Percentiles rank a stretch among this genome's conserved stretches.
These are phyloP conservation scores for Stephanodiscus minutulus DNA, from an alignment of 108 stramenopile genomes.

Conservation along the genomic window DNA sequence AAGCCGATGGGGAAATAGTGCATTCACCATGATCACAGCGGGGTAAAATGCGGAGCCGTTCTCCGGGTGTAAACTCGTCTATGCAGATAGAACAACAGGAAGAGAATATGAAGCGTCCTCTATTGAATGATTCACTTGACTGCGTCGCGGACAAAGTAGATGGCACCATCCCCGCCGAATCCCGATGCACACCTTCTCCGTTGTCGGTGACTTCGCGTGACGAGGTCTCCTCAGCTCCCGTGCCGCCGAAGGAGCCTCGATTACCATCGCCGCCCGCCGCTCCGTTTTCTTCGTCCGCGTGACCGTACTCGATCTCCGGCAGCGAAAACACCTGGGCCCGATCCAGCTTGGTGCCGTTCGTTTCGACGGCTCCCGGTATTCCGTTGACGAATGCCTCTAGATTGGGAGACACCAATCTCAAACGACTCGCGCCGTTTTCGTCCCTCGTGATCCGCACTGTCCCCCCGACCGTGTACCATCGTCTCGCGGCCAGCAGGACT, in stretches of 20 bases:
- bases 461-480: slow-evolving; percentile 41
- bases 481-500: slow-evolving; percentile 18
- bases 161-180: slow-evolving; percentile 1
- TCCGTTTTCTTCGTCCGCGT: slow-evolving; percentile 2
- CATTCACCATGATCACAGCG: slow-evolving; percentile 52
- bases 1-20: neutral
- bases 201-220: neutral
- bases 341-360: slow-evolving; percentile 43
- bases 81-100: slow-evolving; percentile 88
- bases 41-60: slow-evolving; percentile 76
- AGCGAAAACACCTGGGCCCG: slow-evolving; percentile 42
- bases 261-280: neutral
- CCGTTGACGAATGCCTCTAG: slow-evolving; percentile 37
- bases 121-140: slow-evolving; percentile 6
- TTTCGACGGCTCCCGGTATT: slow-evolving; percentile 25
- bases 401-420: slow-evolving; percentile 36
- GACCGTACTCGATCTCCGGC: slow-evolving; percentile 30
- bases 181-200: slow-evolving; percentile 4
- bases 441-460: slow-evolving; percentile 30
- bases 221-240: slow-evolving; percentile 1
- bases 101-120: slow-evolving; percentile 25
- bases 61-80: slow-evolving; percentile 83
- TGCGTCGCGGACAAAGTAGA: neutral
- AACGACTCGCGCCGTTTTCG: slow-evolving; percentile 32
- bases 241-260: neutral